Conservation (phyloP, 352 stramenopile species). For the Globisporangium canariense region DNA sequence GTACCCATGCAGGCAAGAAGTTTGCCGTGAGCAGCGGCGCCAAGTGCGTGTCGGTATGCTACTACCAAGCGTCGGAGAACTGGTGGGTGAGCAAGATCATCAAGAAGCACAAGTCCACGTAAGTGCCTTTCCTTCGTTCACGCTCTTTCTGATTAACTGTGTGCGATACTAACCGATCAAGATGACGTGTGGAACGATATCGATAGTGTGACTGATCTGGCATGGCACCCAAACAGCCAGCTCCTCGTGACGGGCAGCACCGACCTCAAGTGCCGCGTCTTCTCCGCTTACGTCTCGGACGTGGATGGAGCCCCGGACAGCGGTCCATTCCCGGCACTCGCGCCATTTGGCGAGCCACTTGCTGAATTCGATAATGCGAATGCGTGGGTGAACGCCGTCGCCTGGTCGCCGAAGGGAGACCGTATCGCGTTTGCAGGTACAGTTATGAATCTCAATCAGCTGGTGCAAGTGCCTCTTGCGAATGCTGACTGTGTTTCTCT, state of each 20-base stretch:
- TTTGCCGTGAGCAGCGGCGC: conserved; percentile 91
- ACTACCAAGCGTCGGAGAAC: conserved; percentile 90
- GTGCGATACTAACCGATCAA: not conserved
- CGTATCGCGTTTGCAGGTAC: conserved; percentile 81
- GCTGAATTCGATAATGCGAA: conserved; percentile 86
- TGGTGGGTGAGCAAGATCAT: conserved; percentile 97
- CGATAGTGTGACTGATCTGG: conserved; percentile 80
- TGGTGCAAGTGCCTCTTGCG: not conserved
- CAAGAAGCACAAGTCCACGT: conserved; percentile 96
- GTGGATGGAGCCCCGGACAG: conserved; percentile 73
- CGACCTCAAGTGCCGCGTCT: conserved; percentile 93
- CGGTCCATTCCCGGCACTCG: conserved; percentile 69
- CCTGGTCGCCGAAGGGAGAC: conserved; percentile 89
- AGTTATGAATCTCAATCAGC: not conserved
- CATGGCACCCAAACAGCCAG: conserved; percentile 93
- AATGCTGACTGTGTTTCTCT: not conserved
- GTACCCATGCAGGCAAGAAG: conserved; percentile 66
- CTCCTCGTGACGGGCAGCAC: conserved; percentile 89
- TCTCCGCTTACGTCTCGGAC: conserved; percentile 84
- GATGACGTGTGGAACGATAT: not conserved
- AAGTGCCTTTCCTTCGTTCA: conserved; percentile 27
- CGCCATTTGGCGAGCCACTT: conserved; percentile 77
- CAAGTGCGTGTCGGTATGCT: conserved; percentile 93
- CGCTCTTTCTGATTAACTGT: not conserved
- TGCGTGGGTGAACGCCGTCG: conserved; percentile 90